Evolutionary conservation across 2,329 filamentous ascomycete species (phyloP).

Genomic region (Fusarium setosum): DNA sequence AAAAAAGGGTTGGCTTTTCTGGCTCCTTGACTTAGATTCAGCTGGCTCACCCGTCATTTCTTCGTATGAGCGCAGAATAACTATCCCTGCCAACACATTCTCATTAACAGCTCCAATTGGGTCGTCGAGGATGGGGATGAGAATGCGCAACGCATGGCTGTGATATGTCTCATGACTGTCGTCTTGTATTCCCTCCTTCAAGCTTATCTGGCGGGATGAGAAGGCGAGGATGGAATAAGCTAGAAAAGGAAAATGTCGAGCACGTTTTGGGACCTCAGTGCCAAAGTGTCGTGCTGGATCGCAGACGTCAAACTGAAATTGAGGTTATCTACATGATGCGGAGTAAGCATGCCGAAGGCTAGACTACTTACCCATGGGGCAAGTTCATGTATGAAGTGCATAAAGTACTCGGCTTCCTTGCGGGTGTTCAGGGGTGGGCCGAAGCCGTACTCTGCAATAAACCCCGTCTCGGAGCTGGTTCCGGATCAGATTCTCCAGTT

Average conservation of each 20-base stretch:
- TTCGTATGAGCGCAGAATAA: constrained; percentile 53
- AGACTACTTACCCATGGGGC: constrained; percentile 22
- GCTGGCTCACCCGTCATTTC: constrained; percentile 50
- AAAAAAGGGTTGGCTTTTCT: not conserved
- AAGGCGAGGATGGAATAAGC: constrained; percentile 43
- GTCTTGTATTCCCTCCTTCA: constrained; percentile 25
- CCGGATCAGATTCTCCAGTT: not conserved
- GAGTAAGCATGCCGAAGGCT: not conserved
- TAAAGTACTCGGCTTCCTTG: constrained; percentile 31
- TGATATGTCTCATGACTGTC: constrained; percentile 54
- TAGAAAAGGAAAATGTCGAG: constrained; percentile 52
- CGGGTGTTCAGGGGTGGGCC: constrained; percentile 25
- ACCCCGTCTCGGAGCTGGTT: constrained; percentile 1
- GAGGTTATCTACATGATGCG: constrained; percentile 7
- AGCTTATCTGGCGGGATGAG: constrained; percentile 37
- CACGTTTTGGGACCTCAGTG: constrained; percentile 53
- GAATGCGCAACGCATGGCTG: constrained; percentile 52
- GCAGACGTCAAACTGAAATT: constrained; percentile 53
- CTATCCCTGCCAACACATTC: constrained; percentile 52
- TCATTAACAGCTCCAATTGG: constrained; percentile 49
- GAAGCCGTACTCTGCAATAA: constrained; percentile 27
- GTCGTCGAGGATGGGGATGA: constrained; percentile 51
- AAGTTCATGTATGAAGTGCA: constrained; percentile 33
- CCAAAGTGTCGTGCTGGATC: constrained; percentile 54
- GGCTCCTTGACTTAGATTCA: not conserved